These are phyloP conservation scores for Arthrobotrys pseudoclavata DNA, from an alignment of 2,329 filamentous ascomycete genomes.

Conservation along the genomic window DNA sequence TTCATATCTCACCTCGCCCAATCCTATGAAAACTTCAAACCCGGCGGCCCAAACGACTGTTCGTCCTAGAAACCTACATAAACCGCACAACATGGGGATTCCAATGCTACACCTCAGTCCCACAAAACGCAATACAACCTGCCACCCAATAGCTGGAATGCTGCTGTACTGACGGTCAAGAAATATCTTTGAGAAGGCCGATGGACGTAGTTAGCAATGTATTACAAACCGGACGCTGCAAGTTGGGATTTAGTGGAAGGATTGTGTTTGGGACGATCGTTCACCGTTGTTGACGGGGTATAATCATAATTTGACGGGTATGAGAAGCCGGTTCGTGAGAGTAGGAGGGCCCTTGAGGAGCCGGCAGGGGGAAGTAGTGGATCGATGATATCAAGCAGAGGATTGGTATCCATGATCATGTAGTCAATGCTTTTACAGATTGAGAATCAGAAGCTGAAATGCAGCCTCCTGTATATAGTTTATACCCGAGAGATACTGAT, in stretches of 20 bases:
- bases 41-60: constrained; percentile 7
- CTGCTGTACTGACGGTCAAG: constrained; percentile 8
- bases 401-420: constrained; percentile 1
- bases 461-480: background rate
- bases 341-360: background rate
- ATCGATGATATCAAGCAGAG: background rate
- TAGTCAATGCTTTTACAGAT: background rate
- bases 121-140: constrained; percentile 11
- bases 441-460: background rate
- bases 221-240: constrained; percentile 15
- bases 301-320: constrained; percentile 25
- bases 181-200: constrained; percentile 12
- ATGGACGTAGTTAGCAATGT: constrained; percentile 19
- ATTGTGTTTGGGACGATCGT: constrained; percentile 25
- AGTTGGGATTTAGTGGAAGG: constrained; percentile 7
- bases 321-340: constrained; percentile 4
- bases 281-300: constrained; percentile 8
- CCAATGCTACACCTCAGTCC: constrained; percentile 23
- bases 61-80: constrained; percentile 14
- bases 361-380: background rate
- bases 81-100: constrained; percentile 3
- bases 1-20: background rate
- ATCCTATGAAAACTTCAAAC: background rate
- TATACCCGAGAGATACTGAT: background rate
- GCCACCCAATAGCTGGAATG: constrained; percentile 21